phyloP scores from a whole-genome alignment of 441 rosid genomes.

The Populus hybrid region DNA sequence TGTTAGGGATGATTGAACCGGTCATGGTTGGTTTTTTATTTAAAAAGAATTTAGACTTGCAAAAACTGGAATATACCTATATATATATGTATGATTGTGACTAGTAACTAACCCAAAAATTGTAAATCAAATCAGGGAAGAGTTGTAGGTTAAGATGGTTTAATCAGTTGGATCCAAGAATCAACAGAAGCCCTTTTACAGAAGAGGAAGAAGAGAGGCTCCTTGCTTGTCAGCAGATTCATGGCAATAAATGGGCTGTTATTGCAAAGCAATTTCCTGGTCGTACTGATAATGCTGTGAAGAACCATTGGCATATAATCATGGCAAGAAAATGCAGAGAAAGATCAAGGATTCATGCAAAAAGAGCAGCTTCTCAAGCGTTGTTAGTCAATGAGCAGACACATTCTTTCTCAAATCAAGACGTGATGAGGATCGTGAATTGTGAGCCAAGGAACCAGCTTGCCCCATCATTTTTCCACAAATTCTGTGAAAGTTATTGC shows the following conservation, averaged over 20 bases:
- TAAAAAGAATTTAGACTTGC: background rate
- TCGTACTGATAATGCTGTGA: conserved; percentile 55
- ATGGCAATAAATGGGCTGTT: conserved; percentile 51
- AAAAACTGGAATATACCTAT: background rate
- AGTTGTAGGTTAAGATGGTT: conserved; percentile 63
- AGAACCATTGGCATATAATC: too few relatives aligned
- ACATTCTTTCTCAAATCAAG: background rate
- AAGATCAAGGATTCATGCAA: conserved; percentile 7
- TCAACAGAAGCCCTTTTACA: conserved; percentile 47
- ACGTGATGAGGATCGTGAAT: background rate
- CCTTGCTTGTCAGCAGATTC: conserved; percentile 43
- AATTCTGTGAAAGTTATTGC: background rate
- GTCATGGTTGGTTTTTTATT: background rate
- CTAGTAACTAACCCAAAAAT: background rate
- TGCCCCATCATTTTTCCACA: background rate
- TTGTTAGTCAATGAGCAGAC: background rate
- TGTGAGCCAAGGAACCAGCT: background rate
- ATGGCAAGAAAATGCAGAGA: conserved; percentile 29
- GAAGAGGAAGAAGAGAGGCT: conserved; percentile 53
- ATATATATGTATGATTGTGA: background rate
- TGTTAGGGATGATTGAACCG: background rate
- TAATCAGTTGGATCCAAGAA: conserved; percentile 56
- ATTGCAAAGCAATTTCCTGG: conserved; percentile 49
- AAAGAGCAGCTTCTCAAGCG: background rate
- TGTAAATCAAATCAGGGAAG: conserved; percentile 31